phyloP scores from a whole-genome alignment of 2,329 filamentous ascomycete genomes.

The Pseudogymnoascus sp. region DNA sequence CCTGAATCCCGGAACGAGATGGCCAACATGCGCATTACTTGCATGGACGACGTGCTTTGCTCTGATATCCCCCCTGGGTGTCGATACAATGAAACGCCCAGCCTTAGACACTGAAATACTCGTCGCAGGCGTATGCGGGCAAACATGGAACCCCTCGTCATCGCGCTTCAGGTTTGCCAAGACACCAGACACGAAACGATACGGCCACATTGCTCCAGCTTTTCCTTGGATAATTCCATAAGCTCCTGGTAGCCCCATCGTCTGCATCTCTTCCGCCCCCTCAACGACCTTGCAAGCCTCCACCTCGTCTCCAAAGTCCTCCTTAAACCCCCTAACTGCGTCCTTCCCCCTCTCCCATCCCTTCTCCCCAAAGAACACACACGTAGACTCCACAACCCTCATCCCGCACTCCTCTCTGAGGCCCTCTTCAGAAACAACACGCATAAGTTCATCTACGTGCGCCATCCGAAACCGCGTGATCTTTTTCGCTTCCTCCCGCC shows the following conservation, averaged over 20 bases:
- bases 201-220: constrained; percentile 45
- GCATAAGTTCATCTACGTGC: constrained; percentile 28
- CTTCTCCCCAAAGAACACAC: neutral
- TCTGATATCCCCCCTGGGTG: constrained; percentile 36
- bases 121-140: constrained; percentile 33
- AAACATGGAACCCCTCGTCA: constrained; percentile 22
- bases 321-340: neutral
- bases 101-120: constrained; percentile 12
- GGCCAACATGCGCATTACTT: constrained; percentile 46
- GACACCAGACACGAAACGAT: constrained; percentile 39
- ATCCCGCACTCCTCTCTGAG: constrained; percentile 1
- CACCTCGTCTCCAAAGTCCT: neutral
- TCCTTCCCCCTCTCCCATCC: neutral
- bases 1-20: constrained; percentile 42
- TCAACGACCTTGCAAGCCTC: neutral
- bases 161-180: constrained; percentile 27
- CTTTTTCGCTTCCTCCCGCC: constrained; percentile 31
- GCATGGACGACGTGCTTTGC: constrained; percentile 48
- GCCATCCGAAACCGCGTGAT: constrained; percentile 38
- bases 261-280: constrained; percentile 5
- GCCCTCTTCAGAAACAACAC: neutral
- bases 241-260: constrained; percentile 17
- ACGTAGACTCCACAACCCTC: neutral
- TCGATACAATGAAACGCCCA: constrained; percentile 36
- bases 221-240: constrained; percentile 22